A percentile compares a stretch with the other conserved stretches of the same genome.
phyloP scores from a whole-genome alignment of 2,329 filamentous ascomycete species.

The Gnomoniopsis smithogilvyi region DNA sequence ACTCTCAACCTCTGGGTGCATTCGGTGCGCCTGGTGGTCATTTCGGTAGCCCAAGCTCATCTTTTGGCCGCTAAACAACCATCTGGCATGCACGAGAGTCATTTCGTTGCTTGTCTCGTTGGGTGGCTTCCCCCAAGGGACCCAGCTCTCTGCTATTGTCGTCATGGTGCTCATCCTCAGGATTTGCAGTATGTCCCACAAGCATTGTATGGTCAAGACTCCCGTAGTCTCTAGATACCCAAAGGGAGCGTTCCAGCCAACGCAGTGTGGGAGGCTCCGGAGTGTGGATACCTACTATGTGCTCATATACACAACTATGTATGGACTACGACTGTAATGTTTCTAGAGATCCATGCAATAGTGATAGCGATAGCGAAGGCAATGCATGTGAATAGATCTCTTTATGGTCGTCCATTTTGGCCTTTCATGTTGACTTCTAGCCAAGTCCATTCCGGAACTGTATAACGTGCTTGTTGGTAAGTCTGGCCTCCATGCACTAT shows the following conservation, averaged over 20 bases:
- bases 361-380: background rate
- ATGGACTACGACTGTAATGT: conserved; percentile 13
- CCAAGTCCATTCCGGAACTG: background rate
- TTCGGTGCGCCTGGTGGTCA: conserved; percentile 63
- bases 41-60: conserved; percentile 62
- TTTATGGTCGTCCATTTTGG: background rate
- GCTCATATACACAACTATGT: conserved; percentile 1
- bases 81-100: conserved; percentile 23
- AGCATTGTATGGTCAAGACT: background rate
- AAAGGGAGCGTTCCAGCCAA: background rate
- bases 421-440: background rate
- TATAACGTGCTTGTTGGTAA: background rate
- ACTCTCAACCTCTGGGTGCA: conserved; percentile 37
- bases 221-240: conserved; percentile 14
- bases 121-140: background rate
- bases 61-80: conserved; percentile 25
- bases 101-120: background rate
- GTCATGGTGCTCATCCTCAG: background rate
- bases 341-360: conserved; percentile 8
- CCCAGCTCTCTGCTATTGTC: background rate
- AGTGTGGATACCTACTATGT: background rate
- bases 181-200: background rate
- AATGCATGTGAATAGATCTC: background rate
- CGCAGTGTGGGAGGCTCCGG: background rate
- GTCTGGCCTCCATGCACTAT: background rate